These are phyloP conservation scores for Solanum etuberosum DNA, from an alignment of 257 asterid genomes.

Conservation along the genomic window DNA sequence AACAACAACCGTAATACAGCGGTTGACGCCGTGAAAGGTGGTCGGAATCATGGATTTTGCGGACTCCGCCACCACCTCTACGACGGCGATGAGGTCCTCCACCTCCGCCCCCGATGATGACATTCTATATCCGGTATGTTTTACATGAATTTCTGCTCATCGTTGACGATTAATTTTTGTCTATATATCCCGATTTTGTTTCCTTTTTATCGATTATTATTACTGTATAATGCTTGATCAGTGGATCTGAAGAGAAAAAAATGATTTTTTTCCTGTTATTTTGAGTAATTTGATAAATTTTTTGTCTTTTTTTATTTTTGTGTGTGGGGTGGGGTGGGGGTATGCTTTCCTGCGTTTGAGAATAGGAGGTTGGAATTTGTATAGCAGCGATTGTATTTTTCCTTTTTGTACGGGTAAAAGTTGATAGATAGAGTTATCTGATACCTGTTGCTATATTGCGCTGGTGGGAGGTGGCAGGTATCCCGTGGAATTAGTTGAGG, in stretches of 20 bases:
- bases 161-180: background rate
- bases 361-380: background rate
- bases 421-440: background rate
- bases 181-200: background rate
- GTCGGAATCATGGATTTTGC: conserved; percentile 15
- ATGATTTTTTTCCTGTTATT: background rate
- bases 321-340: background rate
- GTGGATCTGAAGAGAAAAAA: background rate
- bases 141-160: background rate
- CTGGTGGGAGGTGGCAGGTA: background rate
- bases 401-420: background rate
- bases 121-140: conserved; percentile 10
- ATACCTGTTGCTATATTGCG: background rate
- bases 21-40: conserved; percentile 2
- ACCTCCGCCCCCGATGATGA: conserved; percentile 8
- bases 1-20: background rate
- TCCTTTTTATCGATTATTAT: background rate
- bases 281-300: background rate
- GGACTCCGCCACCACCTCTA: background rate
- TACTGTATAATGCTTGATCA: background rate
- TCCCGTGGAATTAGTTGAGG: background rate
- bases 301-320: background rate
- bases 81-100: background rate
- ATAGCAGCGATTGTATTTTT: background rate
- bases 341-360: background rate